A percentile compares a stretch with the other conserved stretches of the same genome.
Evolutionary conservation across 371 early-diverging fungal species (phyloP).

Genomic region (Circinella minor): DNA sequence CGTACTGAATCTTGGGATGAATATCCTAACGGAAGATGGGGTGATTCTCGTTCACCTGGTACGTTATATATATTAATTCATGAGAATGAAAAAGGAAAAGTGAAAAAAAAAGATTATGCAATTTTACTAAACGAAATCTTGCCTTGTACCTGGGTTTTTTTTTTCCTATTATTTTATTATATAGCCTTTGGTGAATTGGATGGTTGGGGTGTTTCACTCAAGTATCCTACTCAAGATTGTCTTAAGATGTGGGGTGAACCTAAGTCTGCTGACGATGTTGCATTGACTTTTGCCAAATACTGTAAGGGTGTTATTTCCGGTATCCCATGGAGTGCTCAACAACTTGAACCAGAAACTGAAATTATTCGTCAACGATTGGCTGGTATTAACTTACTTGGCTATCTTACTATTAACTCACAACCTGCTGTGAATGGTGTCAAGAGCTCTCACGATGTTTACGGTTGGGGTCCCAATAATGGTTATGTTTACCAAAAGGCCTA

Average conservation of each 20-base stretch:
- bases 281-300: conserved; percentile 80
- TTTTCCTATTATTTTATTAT: not conserved
- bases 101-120: too few relatives aligned
- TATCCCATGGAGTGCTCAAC: conserved; percentile 94
- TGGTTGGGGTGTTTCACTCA: conserved; percentile 86
- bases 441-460: conserved; percentile 80
- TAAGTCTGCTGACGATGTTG: conserved; percentile 66
- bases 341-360: conserved; percentile 82
- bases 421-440: conserved; percentile 93
- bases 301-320: conserved; percentile 76
- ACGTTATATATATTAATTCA: not conserved
- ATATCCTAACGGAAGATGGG: conserved; percentile 98
- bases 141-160: too few relatives aligned
- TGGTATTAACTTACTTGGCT: conserved; percentile 80
- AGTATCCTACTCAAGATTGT: conserved; percentile 66
- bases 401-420: conserved; percentile 95
- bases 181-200: conserved; percentile 90
- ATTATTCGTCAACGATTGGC: conserved; percentile 76
- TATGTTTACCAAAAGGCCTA: conserved; percentile 98
- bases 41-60: conserved; percentile 89
- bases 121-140: too few relatives aligned
- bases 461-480: conserved; percentile 98
- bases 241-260: conserved; percentile 86
- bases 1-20: conserved; percentile 98
- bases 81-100: too few relatives aligned